Evolutionary conservation across 768 basidiomycete genomes (phyloP).

Genomic region (Suillus discolor): DNA sequence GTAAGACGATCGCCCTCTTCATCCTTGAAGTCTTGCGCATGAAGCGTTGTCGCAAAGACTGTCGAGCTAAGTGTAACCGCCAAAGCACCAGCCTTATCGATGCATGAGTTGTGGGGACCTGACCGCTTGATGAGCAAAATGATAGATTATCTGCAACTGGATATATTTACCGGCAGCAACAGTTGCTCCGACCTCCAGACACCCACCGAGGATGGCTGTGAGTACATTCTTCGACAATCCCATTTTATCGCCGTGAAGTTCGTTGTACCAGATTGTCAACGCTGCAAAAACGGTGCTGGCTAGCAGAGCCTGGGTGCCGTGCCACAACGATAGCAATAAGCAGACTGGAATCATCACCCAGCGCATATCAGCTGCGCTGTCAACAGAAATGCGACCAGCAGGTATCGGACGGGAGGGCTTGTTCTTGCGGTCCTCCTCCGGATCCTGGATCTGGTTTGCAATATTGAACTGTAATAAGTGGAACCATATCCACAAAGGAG

Average conservation of each 20-base stretch:
- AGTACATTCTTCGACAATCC: constrained; percentile 42
- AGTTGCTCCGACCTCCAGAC: constrained; percentile 40
- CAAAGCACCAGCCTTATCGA: constrained; percentile 24
- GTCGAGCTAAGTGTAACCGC: constrained; percentile 39
- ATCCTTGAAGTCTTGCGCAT: constrained; percentile 52
- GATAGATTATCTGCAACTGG: neutral
- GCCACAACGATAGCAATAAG: constrained; percentile 30
- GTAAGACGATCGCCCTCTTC: constrained; percentile 41
- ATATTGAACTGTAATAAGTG: constrained; percentile 42
- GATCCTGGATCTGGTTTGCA: constrained; percentile 40
- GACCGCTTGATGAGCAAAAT: constrained; percentile 18
- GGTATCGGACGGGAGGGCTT: constrained; percentile 46
- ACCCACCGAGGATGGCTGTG: constrained; percentile 40
- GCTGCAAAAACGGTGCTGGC: constrained; percentile 32
- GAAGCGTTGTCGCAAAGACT: constrained; percentile 48
- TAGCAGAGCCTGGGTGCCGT: constrained; percentile 34
- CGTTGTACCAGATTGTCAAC: constrained; percentile 41
- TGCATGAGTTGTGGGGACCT: constrained; percentile 24
- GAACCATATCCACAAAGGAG: constrained; percentile 44
- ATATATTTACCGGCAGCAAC: constrained; percentile 37
- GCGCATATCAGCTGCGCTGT: constrained; percentile 34
- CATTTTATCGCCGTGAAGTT: constrained; percentile 37
- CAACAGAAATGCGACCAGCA: constrained; percentile 38
- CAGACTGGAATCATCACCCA: constrained; percentile 36
- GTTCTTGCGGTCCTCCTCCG: constrained; percentile 43